Base-by-base conservation (phyloP, 108 stramenopile genomes). In the Pseudonitzschia multiseries region DNA sequence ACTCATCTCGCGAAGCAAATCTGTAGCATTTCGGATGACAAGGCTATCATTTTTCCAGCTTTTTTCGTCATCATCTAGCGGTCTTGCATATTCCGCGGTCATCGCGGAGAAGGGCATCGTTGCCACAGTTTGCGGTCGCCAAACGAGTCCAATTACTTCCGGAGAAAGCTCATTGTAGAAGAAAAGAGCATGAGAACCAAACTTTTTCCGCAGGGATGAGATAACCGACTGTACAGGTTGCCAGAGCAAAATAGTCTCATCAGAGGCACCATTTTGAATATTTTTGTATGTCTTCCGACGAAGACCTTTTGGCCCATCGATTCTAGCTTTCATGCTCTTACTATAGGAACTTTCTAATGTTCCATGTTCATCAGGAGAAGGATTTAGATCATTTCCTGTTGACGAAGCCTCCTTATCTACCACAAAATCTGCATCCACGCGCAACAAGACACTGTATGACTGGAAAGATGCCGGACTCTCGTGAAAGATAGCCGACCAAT, bases 131-230 rank as follows among this genome's bases (percentile, higher is more conserved):
- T 72, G 28, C 33, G 90, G 93, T 66, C 94, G 74, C 94, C 94
- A 95, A 6, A 91, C 52, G 64, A 95, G 65, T 1, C 81, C 87
- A 70, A 95, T 87, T 0, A 95, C 78, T 61, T 95, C 91, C 20
- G 94, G 94, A 46, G 81, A 68, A 29, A 79, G 71, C 42, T 86
- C 86, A 64, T 95, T 95, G 87, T 90, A 92, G 66, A 92, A 91
- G 73, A 95, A 91, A 14, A 95, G 66, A 26, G 89, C 88, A 41
- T 77, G 81, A 43, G 74, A 32, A 52, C 89, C 87, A 72, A 87
- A 89, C 56, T 82, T 72, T 2, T 76, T 52, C 4, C 87, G 83
- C 8, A 95, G 82, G 12, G 61, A 29, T 4, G 75, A 24, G 3
- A 95, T 82, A 33, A 90, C 74, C 5, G 81, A 74, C n/a, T 80